Percentiles rank a stretch among this genome's conserved stretches.
These are phyloP conservation scores for Caulochytrium protostelioides DNA, from an alignment of 371 early-diverging fungal genomes.

Conservation along the genomic window DNA sequence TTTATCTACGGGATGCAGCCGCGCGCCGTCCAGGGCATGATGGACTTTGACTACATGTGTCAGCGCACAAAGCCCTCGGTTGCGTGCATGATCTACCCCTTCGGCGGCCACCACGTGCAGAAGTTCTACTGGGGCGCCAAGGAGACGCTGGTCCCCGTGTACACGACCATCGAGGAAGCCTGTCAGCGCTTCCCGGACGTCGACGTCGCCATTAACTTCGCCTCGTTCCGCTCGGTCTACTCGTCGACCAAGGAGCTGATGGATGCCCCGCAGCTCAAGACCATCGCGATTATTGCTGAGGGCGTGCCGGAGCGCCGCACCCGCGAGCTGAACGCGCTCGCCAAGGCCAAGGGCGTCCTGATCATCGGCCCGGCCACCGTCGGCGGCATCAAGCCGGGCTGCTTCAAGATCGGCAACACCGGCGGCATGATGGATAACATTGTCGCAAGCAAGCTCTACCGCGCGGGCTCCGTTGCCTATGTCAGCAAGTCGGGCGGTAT, in stretches of 20 bases:
- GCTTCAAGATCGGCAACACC: slow-evolving; percentile 98
- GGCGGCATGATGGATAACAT: slow-evolving; percentile 99
- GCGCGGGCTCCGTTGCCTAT: slow-evolving; percentile 86
- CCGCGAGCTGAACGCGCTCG: slow-evolving; percentile 63
- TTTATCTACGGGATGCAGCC: slow-evolving; percentile 97
- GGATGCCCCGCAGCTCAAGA: slow-evolving; percentile 49
- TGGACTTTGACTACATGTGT: slow-evolving; percentile 97
- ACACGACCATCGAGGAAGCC: slow-evolving; percentile 68
- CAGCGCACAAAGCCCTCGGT: slow-evolving; percentile 87
- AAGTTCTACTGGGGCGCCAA: slow-evolving; percentile 98
- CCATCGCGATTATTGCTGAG: slow-evolving; percentile 92
- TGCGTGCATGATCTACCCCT: slow-evolving; percentile 95
- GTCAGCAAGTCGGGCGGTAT: slow-evolving; percentile 96
- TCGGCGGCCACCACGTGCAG: slow-evolving; percentile 90
- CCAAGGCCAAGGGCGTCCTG: slow-evolving; percentile 57
- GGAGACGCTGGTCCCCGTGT: slow-evolving; percentile 86
- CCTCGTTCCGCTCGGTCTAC: slow-evolving; percentile 77
- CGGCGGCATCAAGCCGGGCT: slow-evolving; percentile 95
- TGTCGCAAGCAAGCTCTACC: slow-evolving; percentile 84
- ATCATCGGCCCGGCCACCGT: slow-evolving; percentile 96
- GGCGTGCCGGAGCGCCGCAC: slow-evolving; percentile 95
- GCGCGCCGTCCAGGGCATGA: slow-evolving; percentile 95
- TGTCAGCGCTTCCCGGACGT: slow-evolving; percentile 69
- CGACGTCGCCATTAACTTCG: slow-evolving; percentile 90
- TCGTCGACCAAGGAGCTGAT: slow-evolving; percentile 77